Conservation (phyloP, 345 rosid genomes). For the Turnera subulata region DNA sequence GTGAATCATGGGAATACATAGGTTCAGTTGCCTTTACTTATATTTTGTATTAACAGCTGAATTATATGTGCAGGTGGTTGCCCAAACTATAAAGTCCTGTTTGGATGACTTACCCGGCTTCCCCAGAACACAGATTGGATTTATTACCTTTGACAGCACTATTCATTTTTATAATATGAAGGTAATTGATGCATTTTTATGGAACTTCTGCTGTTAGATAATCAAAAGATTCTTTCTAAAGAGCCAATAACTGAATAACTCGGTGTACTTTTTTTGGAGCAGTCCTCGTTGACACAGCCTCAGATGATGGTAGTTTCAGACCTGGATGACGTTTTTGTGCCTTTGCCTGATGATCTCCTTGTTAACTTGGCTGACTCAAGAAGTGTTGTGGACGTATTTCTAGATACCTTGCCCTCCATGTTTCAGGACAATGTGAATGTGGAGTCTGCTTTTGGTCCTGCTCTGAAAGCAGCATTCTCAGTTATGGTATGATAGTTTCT, state of each 20-base stretch:
- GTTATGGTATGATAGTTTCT: slow-evolving; percentile 68
- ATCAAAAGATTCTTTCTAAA: no score
- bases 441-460: slow-evolving; percentile 99
- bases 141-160: slow-evolving; percentile 96
- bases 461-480: slow-evolving; percentile 91
- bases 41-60: background rate
- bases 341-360: slow-evolving; percentile 96
- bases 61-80: slow-evolving; percentile 56
- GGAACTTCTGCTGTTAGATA: background rate
- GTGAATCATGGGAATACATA: no score
- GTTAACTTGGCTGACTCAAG: slow-evolving; percentile 98
- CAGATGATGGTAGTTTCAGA: slow-evolving; percentile 99
- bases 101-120: slow-evolving; percentile 92
- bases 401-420: slow-evolving; percentile 93
- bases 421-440: slow-evolving; percentile 81
- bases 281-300: slow-evolving; percentile 97
- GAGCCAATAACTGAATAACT: slow-evolving; percentile 3
- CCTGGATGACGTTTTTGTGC: slow-evolving; percentile 87
- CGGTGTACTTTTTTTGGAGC: slow-evolving; percentile 30
- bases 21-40: no score
- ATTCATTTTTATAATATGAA: slow-evolving; percentile 96
- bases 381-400: slow-evolving; percentile 81
- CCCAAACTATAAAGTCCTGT: slow-evolving; percentile 89
- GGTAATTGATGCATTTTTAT: slow-evolving; percentile 42
- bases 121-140: slow-evolving; percentile 98